Conservation (phyloP, 257 asterid species). For the Paraleonurus japonicus region DNA sequence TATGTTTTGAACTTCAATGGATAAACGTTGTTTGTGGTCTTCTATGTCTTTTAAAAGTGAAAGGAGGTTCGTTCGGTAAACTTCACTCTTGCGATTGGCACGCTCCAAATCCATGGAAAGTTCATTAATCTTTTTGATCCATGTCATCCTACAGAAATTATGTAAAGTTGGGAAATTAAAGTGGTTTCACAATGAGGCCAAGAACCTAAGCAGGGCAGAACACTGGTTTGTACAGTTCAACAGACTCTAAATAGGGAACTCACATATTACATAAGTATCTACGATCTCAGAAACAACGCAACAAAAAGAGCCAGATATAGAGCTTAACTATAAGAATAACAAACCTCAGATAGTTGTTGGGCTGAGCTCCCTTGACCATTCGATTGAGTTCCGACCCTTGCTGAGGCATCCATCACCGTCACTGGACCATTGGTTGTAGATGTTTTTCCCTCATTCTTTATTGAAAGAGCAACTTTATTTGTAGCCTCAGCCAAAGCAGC, state of each 20-base stretch:
- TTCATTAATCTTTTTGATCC: constrained; percentile 68
- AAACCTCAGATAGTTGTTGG: constrained; percentile 75
- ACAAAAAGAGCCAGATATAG: constrained; percentile 7
- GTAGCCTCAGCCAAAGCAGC: constrained; percentile 82
- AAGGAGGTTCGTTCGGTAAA: constrained; percentile 69
- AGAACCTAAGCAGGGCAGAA: neutral
- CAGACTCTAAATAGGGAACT: neutral
- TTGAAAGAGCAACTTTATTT: constrained; percentile 50
- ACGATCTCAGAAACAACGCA: neutral
- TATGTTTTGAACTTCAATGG: constrained; percentile 69
- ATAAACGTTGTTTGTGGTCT: constrained; percentile 77
- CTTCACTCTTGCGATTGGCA: constrained; percentile 78
- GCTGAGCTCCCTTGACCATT: constrained; percentile 47
- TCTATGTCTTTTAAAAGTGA: constrained; percentile 86
- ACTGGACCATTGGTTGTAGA: constrained; percentile 43
- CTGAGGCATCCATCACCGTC: constrained; percentile 42
- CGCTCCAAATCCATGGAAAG: constrained; percentile 61
- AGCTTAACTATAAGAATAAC: constrained; percentile 21
- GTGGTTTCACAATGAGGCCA: neutral
- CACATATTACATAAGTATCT: neutral
- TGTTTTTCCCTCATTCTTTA: constrained; percentile 59
- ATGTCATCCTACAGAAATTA: constrained; percentile 64
- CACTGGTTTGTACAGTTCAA: neutral
- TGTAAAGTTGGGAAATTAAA: constrained; percentile 14
- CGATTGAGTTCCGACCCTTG: constrained; percentile 30